Conservation (phyloP, 108 stramenopile genomes). For the Epithemia pelagica region DNA sequence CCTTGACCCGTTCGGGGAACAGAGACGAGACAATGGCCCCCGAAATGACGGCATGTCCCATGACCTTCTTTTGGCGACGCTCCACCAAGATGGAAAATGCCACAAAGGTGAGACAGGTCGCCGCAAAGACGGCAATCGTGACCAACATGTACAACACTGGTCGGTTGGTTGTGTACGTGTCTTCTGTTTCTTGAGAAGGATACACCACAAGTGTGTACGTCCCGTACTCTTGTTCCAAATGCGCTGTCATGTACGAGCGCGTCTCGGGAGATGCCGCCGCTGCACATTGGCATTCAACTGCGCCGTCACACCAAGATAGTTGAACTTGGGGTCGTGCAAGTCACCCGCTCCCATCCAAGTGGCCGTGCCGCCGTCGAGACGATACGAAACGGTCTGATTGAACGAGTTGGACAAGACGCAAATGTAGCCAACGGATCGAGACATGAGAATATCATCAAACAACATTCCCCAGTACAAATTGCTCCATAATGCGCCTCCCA, state of each 20-base stretch:
- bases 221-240: constrained; percentile 2
- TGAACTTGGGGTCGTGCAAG: constrained; percentile 38
- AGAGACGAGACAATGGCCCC: background rate
- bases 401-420: constrained; percentile 4
- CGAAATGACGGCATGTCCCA: background rate
- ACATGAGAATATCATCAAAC: too few relatives aligned
- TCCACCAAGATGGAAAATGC: background rate
- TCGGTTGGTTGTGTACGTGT: constrained; percentile 21
- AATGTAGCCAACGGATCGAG: background rate
- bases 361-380: background rate
- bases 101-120: constrained; percentile 6
- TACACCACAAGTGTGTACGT: constrained; percentile 9
- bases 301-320: background rate
- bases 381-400: constrained; percentile 6
- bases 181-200: constrained; percentile 10
- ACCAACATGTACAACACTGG: constrained; percentile 36
- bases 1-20: background rate
- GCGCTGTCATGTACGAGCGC: constrained; percentile 3
- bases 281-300: constrained; percentile 8
- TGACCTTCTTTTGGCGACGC: background rate
- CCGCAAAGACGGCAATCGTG: constrained; percentile 38
- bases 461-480: background rate
- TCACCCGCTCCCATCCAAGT: constrained; percentile 15
- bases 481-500: background rate
- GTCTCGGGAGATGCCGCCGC: constrained; percentile 2